Percentiles rank a stretch among this genome's conserved stretches.
Evolutionary conservation across 805 yeast species (phyloP).

Genomic region (Kurtzmaniella fragi): DNA sequence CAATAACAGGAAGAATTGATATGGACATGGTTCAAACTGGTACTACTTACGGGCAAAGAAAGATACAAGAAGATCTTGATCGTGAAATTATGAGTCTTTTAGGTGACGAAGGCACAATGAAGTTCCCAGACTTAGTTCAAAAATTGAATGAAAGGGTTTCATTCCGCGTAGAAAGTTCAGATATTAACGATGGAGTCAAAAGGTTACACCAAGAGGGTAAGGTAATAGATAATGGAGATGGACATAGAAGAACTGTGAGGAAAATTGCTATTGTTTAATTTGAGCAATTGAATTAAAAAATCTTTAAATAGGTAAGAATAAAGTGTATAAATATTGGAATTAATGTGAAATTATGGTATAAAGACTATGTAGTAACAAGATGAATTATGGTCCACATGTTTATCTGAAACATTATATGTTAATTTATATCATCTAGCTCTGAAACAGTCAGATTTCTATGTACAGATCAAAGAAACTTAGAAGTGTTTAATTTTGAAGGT

Average conservation of each 20-base stretch:
- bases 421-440: too few species aligned
- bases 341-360: neutral
- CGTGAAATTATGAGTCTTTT: constrained; percentile 55
- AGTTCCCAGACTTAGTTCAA: constrained; percentile 55
- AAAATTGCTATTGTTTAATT: constrained; percentile 10
- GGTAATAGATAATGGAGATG: constrained; percentile 65
- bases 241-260: constrained; percentile 57
- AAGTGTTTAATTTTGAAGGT: neutral
- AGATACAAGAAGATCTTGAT: constrained; percentile 65
- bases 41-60: constrained; percentile 80
- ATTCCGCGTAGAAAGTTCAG: constrained; percentile 63
- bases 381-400: constrained; percentile 1
- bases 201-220: constrained; percentile 69
- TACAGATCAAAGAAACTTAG: constrained; percentile 1
- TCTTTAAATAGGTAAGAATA: too few species aligned
- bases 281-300: neutral
- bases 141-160: constrained; percentile 63
- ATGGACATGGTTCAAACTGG: constrained; percentile 98
- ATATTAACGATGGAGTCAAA: constrained; percentile 61
- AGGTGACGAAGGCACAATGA: constrained; percentile 44
- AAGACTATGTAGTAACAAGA: neutral
- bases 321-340: too few species aligned
- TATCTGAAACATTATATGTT: too few species aligned
- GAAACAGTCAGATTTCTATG: too few species aligned
- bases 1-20: constrained; percentile 92